phyloP scores from a whole-genome alignment of 2,329 filamentous ascomycete genomes.

The Emergomyces orientalis region DNA sequence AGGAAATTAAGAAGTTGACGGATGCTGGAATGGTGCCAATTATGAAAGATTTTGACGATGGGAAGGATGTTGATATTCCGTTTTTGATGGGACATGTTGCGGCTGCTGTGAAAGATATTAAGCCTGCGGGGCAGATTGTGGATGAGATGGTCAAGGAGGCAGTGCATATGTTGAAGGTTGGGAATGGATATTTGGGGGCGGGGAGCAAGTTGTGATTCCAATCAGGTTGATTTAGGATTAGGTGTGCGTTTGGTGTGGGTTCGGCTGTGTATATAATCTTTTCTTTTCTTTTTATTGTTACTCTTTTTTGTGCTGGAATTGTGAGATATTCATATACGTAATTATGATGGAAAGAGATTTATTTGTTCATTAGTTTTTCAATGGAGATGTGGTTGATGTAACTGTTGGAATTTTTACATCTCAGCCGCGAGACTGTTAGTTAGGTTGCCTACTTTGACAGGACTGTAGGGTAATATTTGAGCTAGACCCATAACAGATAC shows the following conservation, averaged over 20 bases:
- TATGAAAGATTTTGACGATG: constrained; percentile 71
- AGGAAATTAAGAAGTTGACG: constrained; percentile 66
- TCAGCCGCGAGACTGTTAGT: background rate
- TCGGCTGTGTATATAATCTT: background rate
- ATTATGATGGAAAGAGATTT: background rate
- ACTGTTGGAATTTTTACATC: background rate
- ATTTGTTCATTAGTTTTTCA: background rate
- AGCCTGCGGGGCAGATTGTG: constrained; percentile 78
- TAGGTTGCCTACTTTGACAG: background rate
- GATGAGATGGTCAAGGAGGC: constrained; percentile 79
- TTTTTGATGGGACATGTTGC: constrained; percentile 93
- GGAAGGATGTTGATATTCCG: constrained; percentile 72
- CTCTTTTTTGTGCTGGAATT: background rate
- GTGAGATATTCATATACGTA: background rate
- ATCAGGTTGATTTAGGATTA: background rate
- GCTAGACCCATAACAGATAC: background rate
- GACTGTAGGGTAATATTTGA: background rate
- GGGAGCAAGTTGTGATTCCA: constrained; percentile 38
- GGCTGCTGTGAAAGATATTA: constrained; percentile 63
- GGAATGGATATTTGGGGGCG: constrained; percentile 48
- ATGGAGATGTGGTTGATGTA: background rate
- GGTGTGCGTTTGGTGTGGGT: background rate
- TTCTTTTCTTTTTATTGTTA: background rate
- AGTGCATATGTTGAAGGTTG: constrained; percentile 55
- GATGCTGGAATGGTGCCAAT: constrained; percentile 70